phyloP scores from a whole-genome alignment of 2,329 filamentous ascomycete species.

The Sclerotinia glacialis region DNA sequence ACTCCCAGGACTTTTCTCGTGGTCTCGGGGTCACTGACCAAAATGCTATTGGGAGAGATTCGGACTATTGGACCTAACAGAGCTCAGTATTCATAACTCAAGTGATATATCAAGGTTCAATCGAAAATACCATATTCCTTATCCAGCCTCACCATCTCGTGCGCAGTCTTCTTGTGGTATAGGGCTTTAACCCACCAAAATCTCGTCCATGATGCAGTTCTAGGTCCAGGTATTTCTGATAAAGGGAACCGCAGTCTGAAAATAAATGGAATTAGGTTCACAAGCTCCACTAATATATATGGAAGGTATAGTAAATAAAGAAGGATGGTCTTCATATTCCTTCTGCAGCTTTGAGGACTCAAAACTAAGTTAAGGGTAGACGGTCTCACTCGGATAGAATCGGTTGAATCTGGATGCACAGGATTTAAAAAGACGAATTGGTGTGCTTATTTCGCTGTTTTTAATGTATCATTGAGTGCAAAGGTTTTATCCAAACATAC shows the following conservation, averaged over 20 bases:
- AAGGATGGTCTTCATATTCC: background rate
- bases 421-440: background rate
- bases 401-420: background rate
- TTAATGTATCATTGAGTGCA: background rate
- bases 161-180: no score
- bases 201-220: slow-evolving; percentile 11
- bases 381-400: background rate
- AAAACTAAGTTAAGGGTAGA: background rate
- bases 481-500: background rate
- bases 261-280: background rate
- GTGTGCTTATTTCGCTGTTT: background rate
- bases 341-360: background rate
- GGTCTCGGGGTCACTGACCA: no score
- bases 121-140: no score
- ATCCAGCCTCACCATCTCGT: no score
- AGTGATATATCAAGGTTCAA: no score
- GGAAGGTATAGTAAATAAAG: slow-evolving; percentile 1
- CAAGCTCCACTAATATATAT: slow-evolving; percentile 1
- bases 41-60: no score
- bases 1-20: no score
- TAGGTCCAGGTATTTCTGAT: slow-evolving; percentile 18
- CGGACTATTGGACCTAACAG: no score
- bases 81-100: no score
- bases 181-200: slow-evolving; percentile 3
- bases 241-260: background rate